Conservation (phyloP, 106 monocot genomes). For the Allium fistulosum region DNA sequence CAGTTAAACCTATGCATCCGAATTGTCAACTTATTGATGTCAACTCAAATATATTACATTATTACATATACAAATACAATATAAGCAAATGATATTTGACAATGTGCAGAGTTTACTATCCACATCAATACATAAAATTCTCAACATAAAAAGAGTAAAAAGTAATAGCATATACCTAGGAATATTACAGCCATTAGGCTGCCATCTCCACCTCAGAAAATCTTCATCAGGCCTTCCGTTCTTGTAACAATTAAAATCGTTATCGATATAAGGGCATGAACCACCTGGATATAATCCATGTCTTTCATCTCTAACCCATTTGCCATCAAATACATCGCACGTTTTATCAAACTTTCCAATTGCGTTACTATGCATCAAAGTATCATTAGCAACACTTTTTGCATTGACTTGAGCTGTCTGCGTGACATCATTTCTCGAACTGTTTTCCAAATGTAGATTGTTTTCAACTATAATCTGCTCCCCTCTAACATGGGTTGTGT, state of each 20-base stretch:
- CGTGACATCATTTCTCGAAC: neutral
- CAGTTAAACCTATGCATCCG: too few species aligned
- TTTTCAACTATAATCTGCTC: neutral
- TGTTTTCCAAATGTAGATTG: neutral
- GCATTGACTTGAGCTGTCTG: neutral
- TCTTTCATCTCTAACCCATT: constrained; percentile 69
- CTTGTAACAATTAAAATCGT: constrained; percentile 62
- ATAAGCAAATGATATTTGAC: too few species aligned
- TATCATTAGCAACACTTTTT: neutral
- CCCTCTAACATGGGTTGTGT: neutral
- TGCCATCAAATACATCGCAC: constrained; percentile 74
- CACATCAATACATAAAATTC: too few species aligned
- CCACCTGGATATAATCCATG: constrained; percentile 39
- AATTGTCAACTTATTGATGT: too few species aligned
- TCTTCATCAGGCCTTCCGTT: constrained; percentile 73
- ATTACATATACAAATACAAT: too few species aligned
- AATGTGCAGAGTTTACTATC: too few species aligned
- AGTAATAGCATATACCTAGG: constrained; percentile 33
- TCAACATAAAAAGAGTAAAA: too few species aligned
- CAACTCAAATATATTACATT: too few species aligned
- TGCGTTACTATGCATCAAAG: neutral
- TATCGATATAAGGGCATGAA: constrained; percentile 21
- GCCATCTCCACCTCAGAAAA: constrained; percentile 90
- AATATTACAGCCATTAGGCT: constrained; percentile 61
- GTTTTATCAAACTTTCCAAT: constrained; percentile 3